These are phyloP conservation scores for Tulasnella sp. DNA, from an alignment of 768 basidiomycete genomes.

Conservation along the genomic window DNA sequence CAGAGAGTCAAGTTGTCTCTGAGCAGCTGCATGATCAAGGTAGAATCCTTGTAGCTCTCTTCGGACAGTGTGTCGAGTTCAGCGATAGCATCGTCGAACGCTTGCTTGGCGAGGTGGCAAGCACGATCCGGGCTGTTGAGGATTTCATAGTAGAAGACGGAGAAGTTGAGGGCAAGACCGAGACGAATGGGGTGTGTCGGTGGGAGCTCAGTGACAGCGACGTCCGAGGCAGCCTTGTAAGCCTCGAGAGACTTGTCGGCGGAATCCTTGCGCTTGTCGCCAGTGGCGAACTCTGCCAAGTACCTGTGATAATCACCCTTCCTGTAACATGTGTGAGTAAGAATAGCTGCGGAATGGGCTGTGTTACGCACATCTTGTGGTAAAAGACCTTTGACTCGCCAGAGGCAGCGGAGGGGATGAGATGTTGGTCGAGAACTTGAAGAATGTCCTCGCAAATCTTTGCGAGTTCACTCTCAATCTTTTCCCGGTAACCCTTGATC, in stretches of 20 bases:
- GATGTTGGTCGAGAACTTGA: constrained; percentile 24
- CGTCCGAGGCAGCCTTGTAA: constrained; percentile 76
- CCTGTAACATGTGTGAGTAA: constrained; percentile 29
- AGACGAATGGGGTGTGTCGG: constrained; percentile 76
- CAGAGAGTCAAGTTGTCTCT: constrained; percentile 78
- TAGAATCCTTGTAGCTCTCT: constrained; percentile 55
- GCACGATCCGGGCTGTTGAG: constrained; percentile 73
- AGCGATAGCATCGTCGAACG: constrained; percentile 79
- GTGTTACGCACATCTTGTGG: constrained; percentile 63
- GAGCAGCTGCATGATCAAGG: constrained; percentile 71
- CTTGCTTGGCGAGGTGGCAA: constrained; percentile 80
- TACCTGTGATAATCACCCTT: constrained; percentile 88
- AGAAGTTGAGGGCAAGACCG: constrained; percentile 81
- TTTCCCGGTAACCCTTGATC: constrained; percentile 37
- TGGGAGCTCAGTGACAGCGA: constrained; percentile 58
- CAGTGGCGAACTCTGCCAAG: constrained; percentile 71
- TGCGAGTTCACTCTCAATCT: constrained; percentile 37
- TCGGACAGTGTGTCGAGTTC: constrained; percentile 46
- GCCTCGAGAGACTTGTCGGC: constrained; percentile 68
- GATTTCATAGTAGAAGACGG: constrained; percentile 89
- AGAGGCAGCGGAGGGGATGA: constrained; percentile 47
- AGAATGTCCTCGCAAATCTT: constrained; percentile 41
- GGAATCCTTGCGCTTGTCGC: constrained; percentile 51
- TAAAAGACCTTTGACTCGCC: constrained; percentile 85
- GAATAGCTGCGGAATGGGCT: not conserved